Conservation (phyloP, 2,329 filamentous ascomycete species). For the Lasiodiplodia citricola region DNA sequence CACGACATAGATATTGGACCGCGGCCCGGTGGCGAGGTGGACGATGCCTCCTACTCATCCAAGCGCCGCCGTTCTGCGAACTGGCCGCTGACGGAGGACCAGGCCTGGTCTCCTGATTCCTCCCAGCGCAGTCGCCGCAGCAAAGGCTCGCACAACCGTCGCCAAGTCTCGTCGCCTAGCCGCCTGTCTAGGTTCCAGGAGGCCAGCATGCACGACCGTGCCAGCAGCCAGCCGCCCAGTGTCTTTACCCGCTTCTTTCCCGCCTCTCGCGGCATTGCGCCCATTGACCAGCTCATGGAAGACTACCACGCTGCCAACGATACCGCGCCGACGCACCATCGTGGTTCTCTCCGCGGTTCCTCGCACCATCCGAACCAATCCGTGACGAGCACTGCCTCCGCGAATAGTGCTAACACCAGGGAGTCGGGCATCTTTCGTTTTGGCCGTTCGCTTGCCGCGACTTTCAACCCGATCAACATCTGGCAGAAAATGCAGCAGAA, state of each 20-base stretch:
- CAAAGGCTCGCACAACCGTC: constrained; percentile 20
- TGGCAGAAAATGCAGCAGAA: constrained; percentile 27
- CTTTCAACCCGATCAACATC: constrained; percentile 28
- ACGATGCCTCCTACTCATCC: constrained; percentile 22
- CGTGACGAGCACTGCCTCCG: constrained; percentile 13
- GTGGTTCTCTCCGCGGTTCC: neutral
- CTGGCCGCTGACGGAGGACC: constrained; percentile 28
- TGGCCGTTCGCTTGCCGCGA: constrained; percentile 27
- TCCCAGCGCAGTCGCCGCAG: constrained; percentile 16
- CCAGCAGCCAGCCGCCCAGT: constrained; percentile 72
- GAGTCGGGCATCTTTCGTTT: constrained; percentile 27
- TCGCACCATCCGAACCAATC: constrained; percentile 25
- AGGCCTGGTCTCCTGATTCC: constrained; percentile 10
- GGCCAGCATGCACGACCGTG: constrained; percentile 84
- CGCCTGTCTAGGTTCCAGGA: constrained; percentile 73
- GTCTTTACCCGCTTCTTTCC: constrained; percentile 62
- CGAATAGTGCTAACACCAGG: constrained; percentile 14
- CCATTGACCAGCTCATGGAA: constrained; percentile 44
- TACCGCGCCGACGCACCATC: neutral
- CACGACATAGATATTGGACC: constrained; percentile 5
- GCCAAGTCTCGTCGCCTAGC: constrained; percentile 37
- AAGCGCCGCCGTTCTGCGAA: constrained; percentile 30
- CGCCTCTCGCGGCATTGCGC: constrained; percentile 35
- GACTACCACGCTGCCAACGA: constrained; percentile 35
- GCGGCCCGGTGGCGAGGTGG: constrained; percentile 2